Evolutionary conservation across 371 early-diverging fungal species (phyloP).

Genomic region (Dichotomocladium elegans): DNA sequence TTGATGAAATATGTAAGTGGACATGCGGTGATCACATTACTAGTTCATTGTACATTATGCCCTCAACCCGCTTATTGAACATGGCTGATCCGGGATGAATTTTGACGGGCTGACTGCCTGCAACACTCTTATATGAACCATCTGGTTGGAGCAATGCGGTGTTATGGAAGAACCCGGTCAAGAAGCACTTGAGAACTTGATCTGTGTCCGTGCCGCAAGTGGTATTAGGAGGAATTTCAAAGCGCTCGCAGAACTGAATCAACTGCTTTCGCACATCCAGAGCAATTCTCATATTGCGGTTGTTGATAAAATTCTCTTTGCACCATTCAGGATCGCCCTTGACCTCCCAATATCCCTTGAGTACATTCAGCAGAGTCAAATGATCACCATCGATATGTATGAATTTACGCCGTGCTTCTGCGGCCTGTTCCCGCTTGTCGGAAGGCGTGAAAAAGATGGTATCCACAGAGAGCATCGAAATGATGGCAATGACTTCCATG

Average conservation of each 20-base stretch:
- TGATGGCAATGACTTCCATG: conserved; percentile 81
- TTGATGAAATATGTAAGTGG: too few species aligned
- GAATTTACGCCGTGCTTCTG: conserved; percentile 75
- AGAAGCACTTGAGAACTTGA: conserved; percentile 73
- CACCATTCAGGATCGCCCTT: conserved; percentile 86
- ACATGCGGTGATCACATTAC: too few species aligned
- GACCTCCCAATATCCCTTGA: conserved; percentile 72
- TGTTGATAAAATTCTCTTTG: conserved; percentile 84
- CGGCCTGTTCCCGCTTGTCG: conserved; percentile 85
- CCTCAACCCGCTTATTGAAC: conserved; percentile 73
- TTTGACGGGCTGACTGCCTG: conserved; percentile 67
- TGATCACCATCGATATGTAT: conserved; percentile 86
- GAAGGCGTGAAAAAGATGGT: conserved; percentile 82
- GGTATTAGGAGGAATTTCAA: conserved; percentile 58
- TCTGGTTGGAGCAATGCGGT: conserved; percentile 87
- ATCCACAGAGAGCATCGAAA: conserved; percentile 89
- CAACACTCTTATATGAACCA: conserved; percentile 81
- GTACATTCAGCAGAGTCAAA: conserved; percentile 80
- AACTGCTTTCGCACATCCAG: conserved; percentile 88
- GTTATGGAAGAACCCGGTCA: conserved; percentile 89
- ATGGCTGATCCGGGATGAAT: conserved; percentile 89
- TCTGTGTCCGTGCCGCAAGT: conserved; percentile 74
- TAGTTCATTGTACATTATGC: conserved; percentile 91
- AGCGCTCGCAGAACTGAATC: conserved; percentile 65
- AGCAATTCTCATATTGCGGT: conserved; percentile 80